phyloP scores from a whole-genome alignment of 306 rosid species.

The Oxytropis ochrocephala region DNA sequence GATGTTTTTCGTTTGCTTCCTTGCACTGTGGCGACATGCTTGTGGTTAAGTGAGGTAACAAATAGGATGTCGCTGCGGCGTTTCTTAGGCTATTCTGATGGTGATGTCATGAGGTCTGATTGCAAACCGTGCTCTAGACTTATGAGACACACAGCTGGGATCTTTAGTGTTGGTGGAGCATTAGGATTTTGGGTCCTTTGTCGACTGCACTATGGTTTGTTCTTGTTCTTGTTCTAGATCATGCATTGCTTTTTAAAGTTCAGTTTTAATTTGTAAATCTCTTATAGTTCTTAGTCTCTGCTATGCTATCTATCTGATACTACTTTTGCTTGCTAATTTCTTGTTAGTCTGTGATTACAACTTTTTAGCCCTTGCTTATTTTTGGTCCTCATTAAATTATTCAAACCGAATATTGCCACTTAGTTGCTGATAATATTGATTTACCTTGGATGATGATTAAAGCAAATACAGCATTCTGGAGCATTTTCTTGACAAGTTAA shows the following conservation, averaged over 20 bases:
- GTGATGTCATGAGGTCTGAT: conserved; percentile 82
- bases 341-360: background rate
- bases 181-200: conserved; percentile 85
- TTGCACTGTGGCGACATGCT: background rate
- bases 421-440: background rate
- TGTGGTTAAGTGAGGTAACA: conserved; percentile 9
- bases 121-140: conserved; percentile 79
- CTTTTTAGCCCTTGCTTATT: background rate
- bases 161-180: conserved; percentile 81
- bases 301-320: background rate
- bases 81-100: conserved; percentile 74
- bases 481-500: background rate
- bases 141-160: conserved; percentile 80
- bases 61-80: conserved; percentile 65
- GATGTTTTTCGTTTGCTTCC: background rate
- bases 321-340: conserved; percentile 1
- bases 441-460: background rate
- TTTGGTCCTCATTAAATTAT: background rate
- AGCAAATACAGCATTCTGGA: background rate
- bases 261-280: background rate
- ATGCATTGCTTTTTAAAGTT: background rate
- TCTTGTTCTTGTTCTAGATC: background rate
- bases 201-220: conserved; percentile 78
- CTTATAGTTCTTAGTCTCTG: background rate
- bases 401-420: background rate